A percentile compares a stretch with the other conserved stretches of the same genome.
These are phyloP conservation scores for Prosopis cineraria DNA, from an alignment of 306 rosid genomes.

Conservation along the genomic window DNA sequence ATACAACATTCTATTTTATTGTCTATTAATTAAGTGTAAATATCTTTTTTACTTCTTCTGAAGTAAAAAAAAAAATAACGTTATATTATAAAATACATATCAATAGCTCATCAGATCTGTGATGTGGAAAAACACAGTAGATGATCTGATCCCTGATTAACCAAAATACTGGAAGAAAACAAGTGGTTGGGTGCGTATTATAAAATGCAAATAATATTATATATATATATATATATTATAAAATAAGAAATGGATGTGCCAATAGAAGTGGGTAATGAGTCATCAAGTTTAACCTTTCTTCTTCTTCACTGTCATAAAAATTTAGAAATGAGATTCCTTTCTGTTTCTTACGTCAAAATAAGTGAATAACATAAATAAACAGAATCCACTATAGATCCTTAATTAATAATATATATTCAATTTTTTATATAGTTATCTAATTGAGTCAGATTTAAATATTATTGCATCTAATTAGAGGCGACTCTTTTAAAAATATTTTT, in stretches of 20 bases:
- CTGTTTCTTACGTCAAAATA: constrained; percentile 8
- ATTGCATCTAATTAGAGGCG: too few relatives aligned
- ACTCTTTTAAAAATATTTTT: too few relatives aligned
- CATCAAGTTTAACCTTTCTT: constrained; percentile 50
- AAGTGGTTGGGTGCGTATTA: constrained; percentile 14
- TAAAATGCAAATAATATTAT: background rate
- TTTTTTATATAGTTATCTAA: too few relatives aligned
- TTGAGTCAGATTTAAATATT: too few relatives aligned
- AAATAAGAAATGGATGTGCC: constrained; percentile 34
- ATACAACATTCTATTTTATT: too few relatives aligned
- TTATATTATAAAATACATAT: too few relatives aligned
- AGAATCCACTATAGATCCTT: constrained; percentile 33
- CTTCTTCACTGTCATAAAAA: constrained; percentile 22
- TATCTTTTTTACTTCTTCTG: too few relatives aligned
- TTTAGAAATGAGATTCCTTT: constrained; percentile 27
- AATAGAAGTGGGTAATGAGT: constrained; percentile 59
- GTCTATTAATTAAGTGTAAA: too few relatives aligned
- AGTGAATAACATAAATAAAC: background rate
- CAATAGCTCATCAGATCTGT: too few relatives aligned
- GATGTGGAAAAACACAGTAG: background rate
- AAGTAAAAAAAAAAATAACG: too few relatives aligned
- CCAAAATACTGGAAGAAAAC: constrained; percentile 22
- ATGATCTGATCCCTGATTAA: constrained; percentile 19
- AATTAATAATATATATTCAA: constrained; percentile 16
- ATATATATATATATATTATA: constrained; percentile 20